Evolutionary conservation across 257 asterid species (phyloP), one percentile per base, ranked within the genome.

Genomic region (Ilex aquifolium): DNA sequence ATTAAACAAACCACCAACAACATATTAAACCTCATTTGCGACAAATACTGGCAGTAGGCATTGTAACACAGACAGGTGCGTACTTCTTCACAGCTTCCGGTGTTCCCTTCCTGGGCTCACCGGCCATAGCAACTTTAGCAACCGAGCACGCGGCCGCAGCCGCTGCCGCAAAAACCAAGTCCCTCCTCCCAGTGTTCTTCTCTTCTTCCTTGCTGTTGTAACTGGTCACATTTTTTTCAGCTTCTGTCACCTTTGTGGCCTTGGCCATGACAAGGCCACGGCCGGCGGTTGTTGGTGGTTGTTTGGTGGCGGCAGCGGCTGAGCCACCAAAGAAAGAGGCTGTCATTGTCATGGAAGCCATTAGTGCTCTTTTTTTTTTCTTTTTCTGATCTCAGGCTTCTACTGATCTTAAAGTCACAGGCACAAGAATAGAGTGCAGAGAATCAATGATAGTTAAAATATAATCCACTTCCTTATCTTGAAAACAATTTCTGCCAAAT

Each of bases 61-160:
- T 88, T 17, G 95, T 85, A 31, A 83, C 90, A 52, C 96, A 86
- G 8, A 89, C 10, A 5, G 91, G 86, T 0, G 82, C 89, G 36
- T 89, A 89, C 79, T 86, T 86, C 82, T 86, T 86, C 74, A 68
- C 83, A 2, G 94, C 95, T 0, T 81, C 91, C 0, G 57, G 40
- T 1, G 66, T 62, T 39, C 95, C 91, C 0, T 60, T 39, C 85
- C 71, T 84, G 0, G 94, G 94, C 72, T 70, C 90, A 3, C 65
- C 82, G 5, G 87, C 95, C 78, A 80, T 63, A n/a, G 85, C 84
- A 16, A 77, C 79, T 44, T 65, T 76, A 2, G 85, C 84, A 5
- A 81, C 59, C 52, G 82, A 58, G 72, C 78, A 69, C 1, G 79
- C 82, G 0, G 90, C 92, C 0, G 80, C 88, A 0, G 95, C 82